Percentiles rank a stretch among this genome's conserved stretches.
phyloP scores from a whole-genome alignment of 2,329 filamentous ascomycete species.

The Teratosphaeria gauchensis region DNA sequence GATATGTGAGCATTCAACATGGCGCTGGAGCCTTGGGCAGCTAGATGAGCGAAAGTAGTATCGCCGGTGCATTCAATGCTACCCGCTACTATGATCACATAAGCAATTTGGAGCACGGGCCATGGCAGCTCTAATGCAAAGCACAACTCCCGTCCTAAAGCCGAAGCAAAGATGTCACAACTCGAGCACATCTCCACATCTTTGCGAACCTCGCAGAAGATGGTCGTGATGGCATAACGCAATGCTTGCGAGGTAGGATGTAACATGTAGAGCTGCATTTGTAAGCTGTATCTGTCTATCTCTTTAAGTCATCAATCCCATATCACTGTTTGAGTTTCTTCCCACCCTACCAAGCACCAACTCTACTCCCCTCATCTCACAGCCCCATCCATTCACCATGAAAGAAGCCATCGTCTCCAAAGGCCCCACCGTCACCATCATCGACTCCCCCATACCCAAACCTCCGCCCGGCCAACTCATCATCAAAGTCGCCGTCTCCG shows the following conservation, averaged over 20 bases:
- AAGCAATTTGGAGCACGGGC: neutral
- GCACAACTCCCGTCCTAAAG: neutral
- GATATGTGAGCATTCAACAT: neutral
- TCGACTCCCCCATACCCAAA: conserved; percentile 16
- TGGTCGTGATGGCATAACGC: neutral
- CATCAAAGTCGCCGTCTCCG: conserved; percentile 17
- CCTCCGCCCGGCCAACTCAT: conserved; percentile 15
- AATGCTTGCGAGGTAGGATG: neutral
- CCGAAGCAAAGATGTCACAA: neutral
- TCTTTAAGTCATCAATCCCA: neutral
- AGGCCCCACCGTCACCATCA: conserved; percentile 17
- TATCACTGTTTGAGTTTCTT: neutral
- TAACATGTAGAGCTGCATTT: neutral
- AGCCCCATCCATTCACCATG: conserved; percentile 6
- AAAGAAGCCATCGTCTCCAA: conserved; percentile 20
- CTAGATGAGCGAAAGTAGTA: neutral
- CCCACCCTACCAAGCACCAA: neutral
- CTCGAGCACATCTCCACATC: neutral
- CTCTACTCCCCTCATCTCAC: neutral
- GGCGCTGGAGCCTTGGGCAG: neutral
- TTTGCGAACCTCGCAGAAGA: neutral
- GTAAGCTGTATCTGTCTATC: neutral
- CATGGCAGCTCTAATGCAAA: too few relatives aligned
- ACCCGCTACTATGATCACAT: neutral
- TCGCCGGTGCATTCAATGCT: neutral